Base-by-base conservation (phyloP, 2,329 filamentous ascomycete genomes). In the Paramyrothecium roridum region DNA sequence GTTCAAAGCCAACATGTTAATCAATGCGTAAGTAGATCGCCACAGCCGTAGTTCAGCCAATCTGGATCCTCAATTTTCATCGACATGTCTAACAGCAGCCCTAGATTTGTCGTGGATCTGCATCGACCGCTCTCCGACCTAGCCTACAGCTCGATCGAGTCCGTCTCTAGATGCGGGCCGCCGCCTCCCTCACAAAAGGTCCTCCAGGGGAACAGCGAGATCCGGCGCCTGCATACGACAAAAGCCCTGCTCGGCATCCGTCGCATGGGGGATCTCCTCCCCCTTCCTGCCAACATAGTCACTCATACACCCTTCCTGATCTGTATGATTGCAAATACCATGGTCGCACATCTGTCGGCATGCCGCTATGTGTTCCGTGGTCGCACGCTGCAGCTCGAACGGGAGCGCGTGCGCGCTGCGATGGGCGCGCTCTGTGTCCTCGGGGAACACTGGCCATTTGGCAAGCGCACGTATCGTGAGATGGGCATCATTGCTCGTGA, bases 401-500 rank as follows among this genome's bases (percentile, higher is more conserved):
- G 52, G 11, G 52, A 53, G 19, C 52, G 52, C 22, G 52, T 53
- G 13, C 20, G 52, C 16, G n/a, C 48, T 4, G 37, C 21, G 21
- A 53, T 53, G 52, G 52, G 52, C 16, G 52, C 52, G 13, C 19
- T 53, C 3, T 11, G 52, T 4, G 34, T 53, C 43, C 52, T 53
- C 8, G 26, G 52, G 52, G 52, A 53, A 43, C 52, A 48, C 26
- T 53, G 52, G 52, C 43, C 52, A 8, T 26, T 53, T 8, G 52
- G 52, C 12, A 53, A 48, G 52, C 46, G 52, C 23, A 53, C 52
- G 23, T 53, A 53, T 22, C 22, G 48, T n/a, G 52, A 53, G 43
- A 53, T 53, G 52, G 52, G 52, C 8, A 34, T 53, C 40, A 53
- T 53, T 26, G 52, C 52, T 17, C 20, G 52, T 8, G 52, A 53